Base-by-base conservation (phyloP, 495 filamentous ascomycete species). In the Aspergillus baeticus region DNA sequence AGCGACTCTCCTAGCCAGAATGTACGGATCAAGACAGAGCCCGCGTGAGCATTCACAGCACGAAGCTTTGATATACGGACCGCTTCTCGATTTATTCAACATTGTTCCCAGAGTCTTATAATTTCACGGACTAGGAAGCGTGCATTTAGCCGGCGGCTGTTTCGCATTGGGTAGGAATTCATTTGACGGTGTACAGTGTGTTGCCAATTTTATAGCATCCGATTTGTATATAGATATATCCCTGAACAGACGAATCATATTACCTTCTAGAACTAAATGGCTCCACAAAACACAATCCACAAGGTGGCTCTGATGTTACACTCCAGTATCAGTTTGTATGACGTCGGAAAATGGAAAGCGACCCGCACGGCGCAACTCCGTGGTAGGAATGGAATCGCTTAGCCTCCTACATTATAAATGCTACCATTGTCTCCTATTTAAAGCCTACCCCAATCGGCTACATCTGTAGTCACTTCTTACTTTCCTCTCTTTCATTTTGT, bases 21-120 rank as follows among this genome's bases (percentile, higher is more conserved):
- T 29, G 66, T 69, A 8, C 76, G 76, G 37, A 62, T 78, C 49
- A 78, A 78, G 58, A 71, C 63, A 10, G 76, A 78, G 54, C 61
- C 66, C 5, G 49, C 59, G 33, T 74, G 55, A 73, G 42, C 29
- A 11, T 15, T 20, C 31, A 29, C 36, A n/a, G n/a, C n/a, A 2
- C 18, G 21, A 41, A 50, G 13, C 43, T 56, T 51, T 10, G 36
- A 43, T 46, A 26, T 10, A n/a, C 18, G 10, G 34, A 10, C 13
- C 10, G 33, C 22, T 31, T 34, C 17, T 6, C 31, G 17, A 34
- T 35, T 29, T 43, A 43, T 50, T 15, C 13, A 46, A 55, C 43
- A 20, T 56, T 56, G 38, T 54, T 34, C 36, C 34, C 53, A 20
- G 13, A 11, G 35, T 55, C 48, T 57, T 49, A n/a, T 52, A 42